Evolutionary conservation across 176 grass and related monocot species (phyloP).

Genomic region (bread wheat (Triticum aestivum)): DNA sequence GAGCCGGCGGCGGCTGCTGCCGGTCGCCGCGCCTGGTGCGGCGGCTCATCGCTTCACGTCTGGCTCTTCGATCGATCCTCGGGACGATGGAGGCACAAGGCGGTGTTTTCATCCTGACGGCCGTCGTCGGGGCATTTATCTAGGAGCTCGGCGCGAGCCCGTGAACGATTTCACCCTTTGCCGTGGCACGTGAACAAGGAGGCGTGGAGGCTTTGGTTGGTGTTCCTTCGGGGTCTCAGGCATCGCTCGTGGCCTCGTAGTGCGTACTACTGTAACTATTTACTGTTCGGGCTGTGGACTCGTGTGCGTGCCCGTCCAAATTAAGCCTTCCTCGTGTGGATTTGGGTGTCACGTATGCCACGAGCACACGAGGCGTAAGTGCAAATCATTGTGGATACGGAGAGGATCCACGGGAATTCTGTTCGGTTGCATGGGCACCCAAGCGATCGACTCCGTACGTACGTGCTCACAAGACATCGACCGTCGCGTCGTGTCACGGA

Average conservation of each 20-base stretch:
- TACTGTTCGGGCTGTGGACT: background rate
- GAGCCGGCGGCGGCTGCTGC: background rate
- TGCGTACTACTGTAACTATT: background rate
- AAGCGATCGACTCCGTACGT: background rate
- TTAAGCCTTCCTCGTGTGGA: background rate
- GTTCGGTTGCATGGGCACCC: background rate
- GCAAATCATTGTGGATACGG: background rate
- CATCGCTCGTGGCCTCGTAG: background rate
- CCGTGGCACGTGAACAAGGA: constrained; percentile 36
- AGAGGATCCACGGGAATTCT: background rate
- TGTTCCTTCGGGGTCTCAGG: constrained; percentile 36
- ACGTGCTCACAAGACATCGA: background rate
- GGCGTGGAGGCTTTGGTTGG: constrained; percentile 35
- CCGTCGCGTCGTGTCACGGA: background rate
- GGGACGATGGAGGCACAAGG: background rate
- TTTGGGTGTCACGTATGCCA: background rate
- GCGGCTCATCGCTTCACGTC: background rate
- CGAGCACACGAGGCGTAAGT: background rate
- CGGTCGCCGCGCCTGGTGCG: background rate
- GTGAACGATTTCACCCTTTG: background rate
- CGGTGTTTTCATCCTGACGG: no score
- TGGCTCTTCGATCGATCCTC: background rate
- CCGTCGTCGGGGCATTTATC: background rate
- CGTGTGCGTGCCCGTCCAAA: constrained; percentile 1
- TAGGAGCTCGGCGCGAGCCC: background rate